Percentiles rank a stretch among this genome's conserved stretches.
These are phyloP conservation scores for Fusarium haematococcum DNA, from an alignment of 2,329 filamentous ascomycete genomes.

Conservation along the genomic window DNA sequence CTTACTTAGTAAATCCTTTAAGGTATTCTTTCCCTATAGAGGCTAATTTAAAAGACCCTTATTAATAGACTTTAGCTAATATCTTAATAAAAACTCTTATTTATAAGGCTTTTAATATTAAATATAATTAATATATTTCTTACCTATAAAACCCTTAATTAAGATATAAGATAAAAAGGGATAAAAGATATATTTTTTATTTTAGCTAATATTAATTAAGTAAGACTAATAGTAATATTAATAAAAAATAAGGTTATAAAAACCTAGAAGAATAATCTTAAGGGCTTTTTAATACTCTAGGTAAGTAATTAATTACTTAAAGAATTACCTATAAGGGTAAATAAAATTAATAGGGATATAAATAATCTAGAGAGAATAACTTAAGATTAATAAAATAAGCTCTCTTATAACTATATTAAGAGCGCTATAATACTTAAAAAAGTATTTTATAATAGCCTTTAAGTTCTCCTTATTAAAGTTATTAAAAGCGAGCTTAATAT, in stretches of 20 bases:
- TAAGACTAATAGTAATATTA: neutral
- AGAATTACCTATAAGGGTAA: neutral
- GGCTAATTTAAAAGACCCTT: no score
- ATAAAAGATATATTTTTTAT: neutral
- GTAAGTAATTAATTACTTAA: neutral
- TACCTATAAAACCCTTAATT: neutral
- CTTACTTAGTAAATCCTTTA: no score
- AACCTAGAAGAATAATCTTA: neutral
- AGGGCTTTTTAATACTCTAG: neutral
- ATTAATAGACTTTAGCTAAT: no score
- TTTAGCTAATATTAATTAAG: neutral
- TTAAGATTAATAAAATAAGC: no score
- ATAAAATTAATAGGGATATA: neutral
- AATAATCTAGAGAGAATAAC: neutral
- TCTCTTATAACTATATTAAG: no score
- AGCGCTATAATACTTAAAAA: no score
- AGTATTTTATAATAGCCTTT: no score
- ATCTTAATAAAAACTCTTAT: neutral
- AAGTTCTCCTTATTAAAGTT: no score
- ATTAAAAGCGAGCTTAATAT: no score
- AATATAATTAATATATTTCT: neutral
- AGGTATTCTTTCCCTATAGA: fast-evolving
- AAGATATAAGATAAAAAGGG: neutral
- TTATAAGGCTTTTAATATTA: no score
- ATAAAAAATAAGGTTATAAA: neutral